phyloP scores from a whole-genome alignment of 192 early-diverging fungal genomes.

The Gaertneriomyces sp. region DNA sequence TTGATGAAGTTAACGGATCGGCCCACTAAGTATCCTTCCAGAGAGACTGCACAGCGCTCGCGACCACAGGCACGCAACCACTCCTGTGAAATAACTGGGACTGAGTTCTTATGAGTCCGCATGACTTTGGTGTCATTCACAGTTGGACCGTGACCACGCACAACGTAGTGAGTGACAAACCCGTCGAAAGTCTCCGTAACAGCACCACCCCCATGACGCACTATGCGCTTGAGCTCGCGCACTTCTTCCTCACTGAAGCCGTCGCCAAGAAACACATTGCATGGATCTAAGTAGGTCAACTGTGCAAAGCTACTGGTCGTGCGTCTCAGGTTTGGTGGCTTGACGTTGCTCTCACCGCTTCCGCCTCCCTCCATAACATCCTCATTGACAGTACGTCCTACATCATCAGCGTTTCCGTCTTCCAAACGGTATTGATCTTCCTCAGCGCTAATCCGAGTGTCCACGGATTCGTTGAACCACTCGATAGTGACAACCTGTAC shows the following conservation, averaged over 20 bases:
- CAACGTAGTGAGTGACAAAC: constrained; percentile 30
- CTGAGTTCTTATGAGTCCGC: not conserved
- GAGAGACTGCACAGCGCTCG: not conserved
- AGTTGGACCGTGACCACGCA: not conserved
- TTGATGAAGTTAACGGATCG: constrained; percentile 1
- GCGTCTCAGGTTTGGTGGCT: no score
- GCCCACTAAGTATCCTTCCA: constrained; percentile 1
- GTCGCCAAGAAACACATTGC: constrained; percentile 23
- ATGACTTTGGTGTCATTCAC: constrained; percentile 8
- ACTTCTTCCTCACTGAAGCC: constrained; percentile 23
- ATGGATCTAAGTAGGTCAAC: constrained; percentile 17
- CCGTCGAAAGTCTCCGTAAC: constrained; percentile 12
- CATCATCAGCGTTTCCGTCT: not conserved
- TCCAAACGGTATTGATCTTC: not conserved
- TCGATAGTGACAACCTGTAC: constrained; percentile 21
- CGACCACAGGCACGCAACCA: constrained; percentile 27
- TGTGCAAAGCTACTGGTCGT: not conserved
- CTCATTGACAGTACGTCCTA: not conserved
- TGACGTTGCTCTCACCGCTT: no score
- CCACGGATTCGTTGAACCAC: constrained; percentile 27
- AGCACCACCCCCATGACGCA: constrained; percentile 25
- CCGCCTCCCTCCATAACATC: not conserved
- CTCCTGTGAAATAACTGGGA: constrained; percentile 6
- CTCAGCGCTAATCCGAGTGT: constrained; percentile 9
- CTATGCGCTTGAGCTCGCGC: constrained; percentile 12